A percentile compares a stretch with the other conserved stretches of the same genome.
phyloP scores from a whole-genome alignment of 495 filamentous ascomycete genomes.

The Aspergillus incahuasiensis region DNA sequence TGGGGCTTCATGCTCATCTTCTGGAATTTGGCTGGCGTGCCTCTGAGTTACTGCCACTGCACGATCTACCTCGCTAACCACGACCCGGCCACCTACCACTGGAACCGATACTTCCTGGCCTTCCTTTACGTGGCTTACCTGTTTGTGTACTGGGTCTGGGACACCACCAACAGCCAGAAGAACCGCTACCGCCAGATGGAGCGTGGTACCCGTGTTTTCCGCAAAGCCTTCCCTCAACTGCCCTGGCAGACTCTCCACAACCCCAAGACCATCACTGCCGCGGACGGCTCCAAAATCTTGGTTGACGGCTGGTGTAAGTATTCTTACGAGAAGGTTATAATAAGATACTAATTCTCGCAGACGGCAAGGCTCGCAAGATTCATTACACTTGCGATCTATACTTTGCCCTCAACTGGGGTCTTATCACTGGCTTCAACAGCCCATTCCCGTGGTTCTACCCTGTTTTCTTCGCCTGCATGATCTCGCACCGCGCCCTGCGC shows the following conservation, averaged over 20 bases:
- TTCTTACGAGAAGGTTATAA: neutral
- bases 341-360: conserved; percentile 21
- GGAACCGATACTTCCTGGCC: conserved; percentile 62
- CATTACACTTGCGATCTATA: conserved; percentile 90
- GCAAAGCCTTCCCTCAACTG: conserved; percentile 88
- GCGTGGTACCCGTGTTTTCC: conserved; percentile 63
- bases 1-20: conserved; percentile 99
- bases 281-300: conserved; percentile 74
- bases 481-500: conserved; percentile 77
- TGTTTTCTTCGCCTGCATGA: conserved; percentile 87
- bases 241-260: conserved; percentile 85
- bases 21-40: conserved; percentile 97
- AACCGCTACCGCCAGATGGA: conserved; percentile 85
- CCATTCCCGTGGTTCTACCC: conserved; percentile 99
- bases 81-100: conserved; percentile 73
- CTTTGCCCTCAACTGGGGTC: conserved; percentile 63
- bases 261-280: conserved; percentile 77
- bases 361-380: conserved; percentile 86
- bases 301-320: conserved; percentile 83
- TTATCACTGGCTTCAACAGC: conserved; percentile 64
- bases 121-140: conserved; percentile 70
- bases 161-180: conserved; percentile 89
- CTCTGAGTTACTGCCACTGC: conserved; percentile 95
- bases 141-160: conserved; percentile 89
- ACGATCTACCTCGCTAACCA: conserved; percentile 91